These are phyloP conservation scores for Cardiospermum halicacabum DNA, from an alignment of 345 rosid species.

Conservation along the genomic window DNA sequence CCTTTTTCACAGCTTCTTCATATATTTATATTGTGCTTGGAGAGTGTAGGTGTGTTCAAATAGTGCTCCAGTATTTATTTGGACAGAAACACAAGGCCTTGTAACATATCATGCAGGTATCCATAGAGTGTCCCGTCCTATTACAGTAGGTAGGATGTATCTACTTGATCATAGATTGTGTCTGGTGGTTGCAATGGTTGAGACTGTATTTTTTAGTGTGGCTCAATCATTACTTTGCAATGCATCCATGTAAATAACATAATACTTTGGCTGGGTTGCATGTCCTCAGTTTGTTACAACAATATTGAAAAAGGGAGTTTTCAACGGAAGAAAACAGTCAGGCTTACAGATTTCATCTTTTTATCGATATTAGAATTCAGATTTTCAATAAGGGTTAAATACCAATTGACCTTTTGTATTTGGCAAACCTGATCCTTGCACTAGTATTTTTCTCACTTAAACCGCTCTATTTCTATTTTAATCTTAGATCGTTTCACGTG, in stretches of 20 bases:
- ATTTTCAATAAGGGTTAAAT: too few species aligned
- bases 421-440: too few species aligned
- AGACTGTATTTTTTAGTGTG: not conserved
- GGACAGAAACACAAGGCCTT: not conserved
- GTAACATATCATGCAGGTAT: not conserved
- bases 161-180: not conserved
- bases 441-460: too few species aligned
- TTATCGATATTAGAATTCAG: too few species aligned
- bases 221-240: not conserved
- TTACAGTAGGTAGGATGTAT: not conserved
- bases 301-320: too few species aligned
- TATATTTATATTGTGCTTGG: not conserved
- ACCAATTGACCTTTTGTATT: too few species aligned
- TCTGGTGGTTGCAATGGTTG: not conserved
- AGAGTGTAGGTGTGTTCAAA: not conserved
- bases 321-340: too few species aligned
- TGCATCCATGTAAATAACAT: not conserved
- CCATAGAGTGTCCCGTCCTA: not conserved
- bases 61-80: not conserved
- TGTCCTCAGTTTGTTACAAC: not conserved
- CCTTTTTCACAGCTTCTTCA: conserved; percentile 2
- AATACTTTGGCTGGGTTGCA: not conserved
- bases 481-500: too few species aligned
- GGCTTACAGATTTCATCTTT: too few species aligned
- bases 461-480: too few species aligned